Evolutionary conservation across 306 rosid genomes (phyloP), one percentile per base, ranked within the genome.

Genomic region (Psophocarpus tetragonolobus): DNA sequence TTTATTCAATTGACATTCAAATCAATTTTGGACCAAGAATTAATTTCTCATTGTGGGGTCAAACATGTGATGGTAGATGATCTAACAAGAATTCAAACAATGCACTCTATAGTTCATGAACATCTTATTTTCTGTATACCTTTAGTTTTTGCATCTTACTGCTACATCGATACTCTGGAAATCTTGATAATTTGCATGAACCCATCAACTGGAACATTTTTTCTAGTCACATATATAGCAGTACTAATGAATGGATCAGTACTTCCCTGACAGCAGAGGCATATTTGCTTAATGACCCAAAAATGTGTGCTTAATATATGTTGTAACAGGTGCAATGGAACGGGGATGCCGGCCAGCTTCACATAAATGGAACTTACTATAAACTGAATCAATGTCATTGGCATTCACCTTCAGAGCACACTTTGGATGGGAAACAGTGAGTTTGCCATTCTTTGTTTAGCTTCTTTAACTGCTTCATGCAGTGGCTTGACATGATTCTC

Each of bases 391-490:
- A 91, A 12, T 84, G 87, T 50, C 98, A 93, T 86, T 93, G 97
- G 98, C 98, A 93, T 63, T 57, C 92, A 60, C 96, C 96, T 36
- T 85, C 98, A 18, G 98, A 93, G 78, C 98, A 93, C 82, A 87
- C 87, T 0, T 74, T 93, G 42, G 86, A 90, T 47, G 97, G 90
- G 84, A 4, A 65, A 69, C 90, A 90, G 97, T 91, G 69, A 44
- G 47, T 57, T 65, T 56, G 1, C 45, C 32, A 6, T 66, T 63
- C 48, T 54, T 33, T 8, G 6, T 20, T 3, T 9, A 20, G 29
- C 24, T 50, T 1, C 11, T 50, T 2, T 18, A 18, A 50, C 4
- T 7, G 10, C 57, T 18, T 50, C 11, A 50, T 18, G 24, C 21
- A 17, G 63, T 39, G 23, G 17, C 27, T 17, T 58, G 3, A 29